These are phyloP conservation scores for Podaxis sp. DNA, from an alignment of 768 basidiomycete species.

Conservation along the genomic window DNA sequence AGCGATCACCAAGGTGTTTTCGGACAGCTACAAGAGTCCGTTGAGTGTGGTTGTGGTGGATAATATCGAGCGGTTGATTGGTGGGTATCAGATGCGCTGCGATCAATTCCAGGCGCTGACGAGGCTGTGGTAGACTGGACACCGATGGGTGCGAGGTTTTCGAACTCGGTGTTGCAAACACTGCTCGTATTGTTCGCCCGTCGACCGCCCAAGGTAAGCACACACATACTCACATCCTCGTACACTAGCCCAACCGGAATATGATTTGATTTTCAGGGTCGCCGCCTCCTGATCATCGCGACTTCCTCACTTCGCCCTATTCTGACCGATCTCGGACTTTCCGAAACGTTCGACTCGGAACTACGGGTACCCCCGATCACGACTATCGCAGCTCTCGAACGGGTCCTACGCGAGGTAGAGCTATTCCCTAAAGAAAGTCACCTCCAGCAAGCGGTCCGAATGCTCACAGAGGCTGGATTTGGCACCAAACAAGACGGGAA, in stretches of 20 bases:
- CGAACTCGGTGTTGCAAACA: conserved; percentile 88
- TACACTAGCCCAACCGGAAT: neutral
- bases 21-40: conserved; percentile 96
- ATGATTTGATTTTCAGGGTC: conserved; percentile 50
- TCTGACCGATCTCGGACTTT: conserved; percentile 81
- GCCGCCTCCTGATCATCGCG: conserved; percentile 85
- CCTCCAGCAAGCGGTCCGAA: conserved; percentile 50
- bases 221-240: neutral
- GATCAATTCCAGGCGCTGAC: neutral
- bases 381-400: conserved; percentile 63
- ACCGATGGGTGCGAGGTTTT: conserved; percentile 94
- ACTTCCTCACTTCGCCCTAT: conserved; percentile 88
- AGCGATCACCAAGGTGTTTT: conserved; percentile 88
- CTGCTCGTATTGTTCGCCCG: conserved; percentile 84
- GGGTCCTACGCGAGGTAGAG: conserved; percentile 73
- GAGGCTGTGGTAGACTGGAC: conserved; percentile 73
- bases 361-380: conserved; percentile 81
- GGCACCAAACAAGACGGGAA: conserved; percentile 37
- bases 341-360: conserved; percentile 87
- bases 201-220: conserved; percentile 83
- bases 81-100: conserved; percentile 37
- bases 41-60: conserved; percentile 95
- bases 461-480: conserved; percentile 75
- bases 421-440: conserved; percentile 63
- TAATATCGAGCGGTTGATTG: conserved; percentile 87